Evolutionary conservation across 305 asterid genomes (phyloP).

Genomic region (Withania somnifera): DNA sequence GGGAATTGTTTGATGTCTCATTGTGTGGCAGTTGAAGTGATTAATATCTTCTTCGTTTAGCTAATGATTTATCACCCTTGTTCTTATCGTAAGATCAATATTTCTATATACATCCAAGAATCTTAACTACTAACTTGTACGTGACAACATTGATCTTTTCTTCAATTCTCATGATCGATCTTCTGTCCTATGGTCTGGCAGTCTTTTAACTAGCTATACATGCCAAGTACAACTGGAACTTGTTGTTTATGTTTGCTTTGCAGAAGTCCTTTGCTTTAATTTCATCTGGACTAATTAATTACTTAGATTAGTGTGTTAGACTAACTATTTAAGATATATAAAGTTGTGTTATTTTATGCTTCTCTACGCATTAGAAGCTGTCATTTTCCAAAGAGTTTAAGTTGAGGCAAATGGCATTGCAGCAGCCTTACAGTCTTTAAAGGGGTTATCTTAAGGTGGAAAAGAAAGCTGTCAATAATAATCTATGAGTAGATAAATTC

Average conservation of each 20-base stretch:
- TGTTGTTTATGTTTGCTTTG: too few species aligned
- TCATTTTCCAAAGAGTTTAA: constrained; percentile 13
- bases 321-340: not conserved
- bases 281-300: not conserved
- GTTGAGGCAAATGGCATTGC: constrained; percentile 3
- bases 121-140: constrained; percentile 5
- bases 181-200: not conserved
- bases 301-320: constrained; percentile 4
- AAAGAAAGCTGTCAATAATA: too few species aligned
- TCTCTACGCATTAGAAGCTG: constrained; percentile 14
- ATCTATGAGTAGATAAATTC: not conserved
- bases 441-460: too few species aligned
- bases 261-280: constrained; percentile 5
- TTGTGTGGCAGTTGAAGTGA: constrained; percentile 22
- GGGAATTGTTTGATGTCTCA: constrained; percentile 29
- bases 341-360: constrained; percentile 21
- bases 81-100: too few species aligned
- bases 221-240: constrained; percentile 49
- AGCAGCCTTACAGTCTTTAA: constrained; percentile 21
- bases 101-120: too few species aligned
- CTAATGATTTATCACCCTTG: not conserved
- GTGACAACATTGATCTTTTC: constrained; percentile 9
- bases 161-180: not conserved
- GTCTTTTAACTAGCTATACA: not conserved
- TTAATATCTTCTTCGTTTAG: constrained; percentile 2